Evolutionary conservation across 371 early-diverging fungal genomes (phyloP).

Genomic region (Mucor piriformis): DNA sequence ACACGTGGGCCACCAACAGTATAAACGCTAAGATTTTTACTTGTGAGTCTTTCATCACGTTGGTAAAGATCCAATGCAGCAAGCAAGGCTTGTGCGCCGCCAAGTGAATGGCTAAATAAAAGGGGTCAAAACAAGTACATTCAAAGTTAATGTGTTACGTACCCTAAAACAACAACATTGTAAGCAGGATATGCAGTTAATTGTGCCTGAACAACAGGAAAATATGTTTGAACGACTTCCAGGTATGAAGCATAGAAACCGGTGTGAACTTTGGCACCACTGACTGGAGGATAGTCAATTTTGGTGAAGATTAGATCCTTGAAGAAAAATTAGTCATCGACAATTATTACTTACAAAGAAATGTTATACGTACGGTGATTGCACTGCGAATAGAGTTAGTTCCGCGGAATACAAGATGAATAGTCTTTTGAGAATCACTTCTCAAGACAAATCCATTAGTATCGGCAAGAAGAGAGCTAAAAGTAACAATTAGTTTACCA

Average conservation of each 20-base stretch:
- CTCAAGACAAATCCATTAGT: conserved; percentile 31
- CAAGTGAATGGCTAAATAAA: conserved; percentile 25
- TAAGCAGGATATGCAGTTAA: conserved; percentile 24
- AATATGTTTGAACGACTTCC: conserved; percentile 10
- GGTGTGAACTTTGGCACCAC: conserved; percentile 28
- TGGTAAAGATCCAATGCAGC: conserved; percentile 31
- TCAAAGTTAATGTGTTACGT: background rate
- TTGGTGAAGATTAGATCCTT: conserved; percentile 17
- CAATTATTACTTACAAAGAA: too few species aligned
- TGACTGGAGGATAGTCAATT: conserved; percentile 24
- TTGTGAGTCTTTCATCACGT: conserved; percentile 16
- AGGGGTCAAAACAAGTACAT: too few species aligned
- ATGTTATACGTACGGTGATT: conserved; percentile 14
- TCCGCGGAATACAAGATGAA: conserved; percentile 31
- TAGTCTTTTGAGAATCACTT: conserved; percentile 27
- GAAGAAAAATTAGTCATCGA: background rate
- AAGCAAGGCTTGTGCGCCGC: conserved; percentile 27
- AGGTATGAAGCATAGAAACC: conserved; percentile 24
- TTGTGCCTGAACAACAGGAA: conserved; percentile 15
- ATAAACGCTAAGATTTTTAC: conserved; percentile 14
- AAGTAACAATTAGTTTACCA: conserved; percentile 25
- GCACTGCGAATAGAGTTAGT: conserved; percentile 29
- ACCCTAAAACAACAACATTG: conserved; percentile 26
- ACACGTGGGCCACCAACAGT: conserved; percentile 52
- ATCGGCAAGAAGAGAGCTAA: conserved; percentile 19